A percentile compares a stretch with the other conserved stretches of the same genome.
These are phyloP conservation scores for Plectranthus barbatus DNA, from an alignment of 257 asterid species.

Conservation along the genomic window DNA sequence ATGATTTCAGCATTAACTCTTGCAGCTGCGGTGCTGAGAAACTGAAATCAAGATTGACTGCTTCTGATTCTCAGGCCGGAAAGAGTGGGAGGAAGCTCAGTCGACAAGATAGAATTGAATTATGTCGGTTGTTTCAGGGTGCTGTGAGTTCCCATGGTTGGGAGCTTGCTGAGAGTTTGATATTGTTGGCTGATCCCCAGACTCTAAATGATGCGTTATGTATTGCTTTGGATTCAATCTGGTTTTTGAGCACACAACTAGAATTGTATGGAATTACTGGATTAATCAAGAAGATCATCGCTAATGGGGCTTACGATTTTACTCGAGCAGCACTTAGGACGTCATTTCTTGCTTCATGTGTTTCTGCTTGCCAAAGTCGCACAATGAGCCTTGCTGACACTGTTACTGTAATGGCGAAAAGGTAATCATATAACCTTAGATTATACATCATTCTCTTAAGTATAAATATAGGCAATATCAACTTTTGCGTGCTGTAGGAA, in stretches of 20 bases:
- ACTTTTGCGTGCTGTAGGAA: neutral
- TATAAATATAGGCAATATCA: neutral
- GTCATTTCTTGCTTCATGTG: conserved; percentile 95
- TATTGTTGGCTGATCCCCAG: conserved; percentile 83
- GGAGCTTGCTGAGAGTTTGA: conserved; percentile 89
- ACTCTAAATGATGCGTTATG: conserved; percentile 88
- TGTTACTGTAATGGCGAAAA: conserved; percentile 94
- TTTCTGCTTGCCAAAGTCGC: conserved; percentile 96
- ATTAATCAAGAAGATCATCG: conserved; percentile 68
- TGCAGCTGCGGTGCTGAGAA: conserved; percentile 82
- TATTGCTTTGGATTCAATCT: conserved; percentile 83
- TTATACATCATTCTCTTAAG: neutral
- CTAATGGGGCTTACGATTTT: conserved; percentile 86
- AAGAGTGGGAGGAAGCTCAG: conserved; percentile 74
- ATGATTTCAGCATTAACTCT: conserved; percentile 36
- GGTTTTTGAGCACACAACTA: conserved; percentile 78
- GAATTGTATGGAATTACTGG: conserved; percentile 74
- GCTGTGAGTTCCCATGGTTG: conserved; percentile 91
- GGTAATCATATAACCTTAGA: conserved; percentile 33
- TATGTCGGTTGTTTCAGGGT: conserved; percentile 86
- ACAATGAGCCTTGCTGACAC: conserved; percentile 95
- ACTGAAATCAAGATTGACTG: conserved; percentile 54
- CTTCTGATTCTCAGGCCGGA: conserved; percentile 52
- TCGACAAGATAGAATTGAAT: conserved; percentile 81
- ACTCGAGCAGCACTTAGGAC: conserved; percentile 96